Evolutionary conservation across 176 grass and related monocot species (phyloP), one percentile per base, ranked within the genome.

Genomic region (Saccharum officinarum): DNA sequence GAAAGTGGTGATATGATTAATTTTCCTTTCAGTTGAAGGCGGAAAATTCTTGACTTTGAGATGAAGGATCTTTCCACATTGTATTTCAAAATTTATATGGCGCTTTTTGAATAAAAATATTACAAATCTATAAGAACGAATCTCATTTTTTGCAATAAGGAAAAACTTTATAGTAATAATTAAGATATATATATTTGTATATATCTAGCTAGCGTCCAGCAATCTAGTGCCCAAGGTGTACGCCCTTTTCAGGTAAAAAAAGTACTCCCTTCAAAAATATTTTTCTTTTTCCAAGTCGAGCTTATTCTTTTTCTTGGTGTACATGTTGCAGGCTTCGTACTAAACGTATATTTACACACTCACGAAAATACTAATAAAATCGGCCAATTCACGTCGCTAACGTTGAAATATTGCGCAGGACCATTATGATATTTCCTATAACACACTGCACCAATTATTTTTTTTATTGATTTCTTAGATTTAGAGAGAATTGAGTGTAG

Each of bases 31-130:
- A 67, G 17, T 67, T 16, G 61, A 74, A 87, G 30, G 31, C 81
- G 7, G 42, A 65, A 87, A 75, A 81, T 75, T 67, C 69, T 28
- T 25, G 40, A 10, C 44, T 54, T 74, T 46, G 30, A n/a, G 12
- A 75, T 20, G 12, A n/a, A 75, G 45, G 25, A 75, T 55, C 23
- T 81, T 67, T 81, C 69, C 77, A 40, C 17, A 30, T 52, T 39
- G 13, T 54, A 18, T 33, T 15, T 46, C 0, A 3, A 11, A 25
- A 1, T 50, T 26, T 65, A 25, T 55, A 20, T 7, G 50, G 11
- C 1, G 3, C 59, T 3, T 46, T 79, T 46, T 22, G 5, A 47
- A 73, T n/a, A 10, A 46, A 12, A 73, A 47, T 45, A 17, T 16
- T 31, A n/a, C 11, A 64, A 33, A 74, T 46, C 0, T n/a, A 11